A percentile compares a stretch with the other conserved stretches of the same genome.
phyloP scores from a whole-genome alignment of 139 green algal species.

The Ettlia oleoabundans region DNA sequence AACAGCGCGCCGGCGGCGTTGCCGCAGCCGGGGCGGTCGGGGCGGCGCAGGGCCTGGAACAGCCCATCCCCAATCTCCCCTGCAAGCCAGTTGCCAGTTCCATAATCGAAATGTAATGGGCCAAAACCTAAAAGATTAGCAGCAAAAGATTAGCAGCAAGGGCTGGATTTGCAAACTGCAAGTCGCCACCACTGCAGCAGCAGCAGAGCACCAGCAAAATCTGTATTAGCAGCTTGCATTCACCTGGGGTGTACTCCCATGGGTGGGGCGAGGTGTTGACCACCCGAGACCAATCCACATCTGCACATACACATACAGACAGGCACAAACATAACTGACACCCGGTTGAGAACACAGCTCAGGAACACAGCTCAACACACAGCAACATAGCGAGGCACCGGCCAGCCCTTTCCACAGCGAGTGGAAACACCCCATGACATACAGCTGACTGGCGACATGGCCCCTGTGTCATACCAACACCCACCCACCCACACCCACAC shows the following conservation, averaged over 20 bases:
- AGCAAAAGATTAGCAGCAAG: background rate
- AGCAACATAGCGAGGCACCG: background rate
- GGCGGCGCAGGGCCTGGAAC: constrained; percentile 13
- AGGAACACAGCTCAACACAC: background rate
- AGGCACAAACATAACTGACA: background rate
- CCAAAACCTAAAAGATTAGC: background rate
- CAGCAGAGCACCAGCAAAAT: background rate
- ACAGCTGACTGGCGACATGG: background rate
- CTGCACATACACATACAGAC: background rate
- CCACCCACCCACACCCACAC: background rate
- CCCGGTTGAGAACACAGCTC: background rate
- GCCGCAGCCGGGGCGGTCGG: background rate
- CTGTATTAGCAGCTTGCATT: background rate
- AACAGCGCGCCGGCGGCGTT: background rate
- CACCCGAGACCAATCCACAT: constrained; percentile 22
- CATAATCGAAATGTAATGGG: background rate
- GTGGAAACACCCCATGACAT: too few species aligned
- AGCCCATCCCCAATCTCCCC: constrained; percentile 4
- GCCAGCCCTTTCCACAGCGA: too few species aligned
- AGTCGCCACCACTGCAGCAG: background rate
- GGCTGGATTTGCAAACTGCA: background rate
- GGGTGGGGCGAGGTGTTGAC: constrained; percentile 9
- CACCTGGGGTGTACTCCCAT: constrained; percentile 22
- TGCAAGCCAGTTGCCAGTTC: too few species aligned
- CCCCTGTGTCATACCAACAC: background rate